Percentiles rank a stretch among this genome's conserved stretches.
These are phyloP conservation scores for Hirschfeldia incana DNA, from an alignment of 345 rosid species.

Conservation along the genomic window DNA sequence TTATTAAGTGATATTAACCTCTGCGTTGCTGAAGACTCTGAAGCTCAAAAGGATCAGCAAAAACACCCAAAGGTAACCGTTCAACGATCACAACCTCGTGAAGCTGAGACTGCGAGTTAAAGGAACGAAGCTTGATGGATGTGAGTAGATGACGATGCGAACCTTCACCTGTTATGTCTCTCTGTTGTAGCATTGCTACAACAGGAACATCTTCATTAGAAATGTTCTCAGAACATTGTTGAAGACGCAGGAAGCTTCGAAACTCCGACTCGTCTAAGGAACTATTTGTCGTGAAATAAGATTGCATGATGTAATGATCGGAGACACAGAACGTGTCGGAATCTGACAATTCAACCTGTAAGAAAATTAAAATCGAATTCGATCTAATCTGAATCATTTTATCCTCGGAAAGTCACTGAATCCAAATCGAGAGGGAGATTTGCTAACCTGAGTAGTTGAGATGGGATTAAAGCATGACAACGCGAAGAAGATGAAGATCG, in stretches of 20 bases:
- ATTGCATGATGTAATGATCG: slow-evolving; percentile 49
- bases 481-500: slow-evolving; percentile 17
- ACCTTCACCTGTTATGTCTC: slow-evolving; percentile 72
- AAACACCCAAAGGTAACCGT: slow-evolving; percentile 80
- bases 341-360: slow-evolving; percentile 10
- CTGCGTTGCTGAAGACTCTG: slow-evolving; percentile 59
- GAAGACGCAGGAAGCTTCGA: slow-evolving; percentile 47
- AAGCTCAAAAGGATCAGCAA: slow-evolving; percentile 91
- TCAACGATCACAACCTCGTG: slow-evolving; percentile 59
- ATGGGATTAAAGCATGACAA: not conserved
- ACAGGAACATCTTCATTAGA: slow-evolving; percentile 32
- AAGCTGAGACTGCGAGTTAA: slow-evolving; percentile 30
- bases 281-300: slow-evolving; percentile 56
- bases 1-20: slow-evolving; percentile 38
- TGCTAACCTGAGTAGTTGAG: slow-evolving; percentile 11
- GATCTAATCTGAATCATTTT: not conserved
- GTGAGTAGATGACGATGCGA: slow-evolving; percentile 76
- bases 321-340: slow-evolving; percentile 24
- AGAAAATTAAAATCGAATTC: not conserved
- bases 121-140: slow-evolving; percentile 47
- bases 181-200: slow-evolving; percentile 42
- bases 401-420: not conserved
- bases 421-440: not conserved
- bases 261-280: slow-evolving; percentile 49
- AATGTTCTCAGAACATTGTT: slow-evolving; percentile 34